Evolutionary conservation across 108 stramenopile species (phyloP), one percentile per base, ranked within the genome.

Genomic region (Parietichytrium sp.): DNA sequence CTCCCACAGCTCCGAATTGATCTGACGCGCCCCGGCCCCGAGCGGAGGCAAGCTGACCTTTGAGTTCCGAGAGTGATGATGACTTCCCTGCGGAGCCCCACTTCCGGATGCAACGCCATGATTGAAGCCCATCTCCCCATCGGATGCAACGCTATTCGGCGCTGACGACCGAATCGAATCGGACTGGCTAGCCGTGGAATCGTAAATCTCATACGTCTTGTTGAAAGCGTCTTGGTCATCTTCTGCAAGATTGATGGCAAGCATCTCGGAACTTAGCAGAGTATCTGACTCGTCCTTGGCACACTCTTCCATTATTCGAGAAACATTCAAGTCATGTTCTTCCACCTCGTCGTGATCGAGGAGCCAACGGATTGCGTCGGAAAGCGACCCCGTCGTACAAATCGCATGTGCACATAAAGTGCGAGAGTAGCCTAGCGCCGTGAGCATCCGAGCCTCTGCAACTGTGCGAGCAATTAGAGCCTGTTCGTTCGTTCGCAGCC

Each of bases 401-500:
- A 72, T 72, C 20, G 61, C 61, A 42, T 72, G 61, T 7, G 61
- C 61, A 25, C 61, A 72, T 42, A 72, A 45, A 10, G 36, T 72
- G 7, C 61, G 6, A 1, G 61, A 72, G 20, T 72, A 72, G 8
- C 61, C 61, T 6, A 72, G 42, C 15, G 61, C 61, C 6, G 61
- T 72, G 20, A 72, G 61, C 61, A 72, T 72, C 10, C 61, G 61
- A 47, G 61, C 61, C 20, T 72, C 61, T 12, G 61, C 61, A 27
- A 72, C 61, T n/a, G 61, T 72, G 42, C 61, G 61, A 33, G 61
- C 61, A 72, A 72, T 72, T 42, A 72, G 61, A 10, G 61, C 61
- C 42, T 72, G 61, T 42, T 72, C 61, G 45, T 72, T 72, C 20
- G 61, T 6, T n/a, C 61, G 61, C 18, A 72, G 42, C 61, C 61